Evolutionary conservation across 2,329 filamentous ascomycete genomes (phyloP), one percentile per base, ranked within the genome.

Genomic region (Arthroderma uncinatum): DNA sequence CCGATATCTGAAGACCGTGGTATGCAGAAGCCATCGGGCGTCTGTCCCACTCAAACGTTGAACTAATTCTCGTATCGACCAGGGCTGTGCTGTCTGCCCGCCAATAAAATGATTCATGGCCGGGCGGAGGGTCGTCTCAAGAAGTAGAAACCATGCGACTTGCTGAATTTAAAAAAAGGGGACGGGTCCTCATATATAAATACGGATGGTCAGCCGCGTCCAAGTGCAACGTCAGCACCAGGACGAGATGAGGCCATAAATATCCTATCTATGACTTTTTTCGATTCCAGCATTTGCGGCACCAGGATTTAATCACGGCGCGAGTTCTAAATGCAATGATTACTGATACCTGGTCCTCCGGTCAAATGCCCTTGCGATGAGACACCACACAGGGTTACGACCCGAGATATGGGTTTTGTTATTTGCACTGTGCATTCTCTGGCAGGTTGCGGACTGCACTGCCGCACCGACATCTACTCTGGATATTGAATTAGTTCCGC

Each of bases 401-500:
- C 25, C 14, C 16, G 25, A 50, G 47, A 25, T 33, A 50, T 33
- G 47, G 47, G n/a, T 50, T 23, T 50, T 19, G 25, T 30, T 50
- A 50, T 50, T 16, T 16, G 14, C 25, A 16, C 25, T 50, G 6
- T 50, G 47, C 47, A 50, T 50, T 10, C 28, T 50, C 12, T 25
- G 37, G 25, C 25, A 16, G 47, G 28, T 33, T 14, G 28, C 9
- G 47, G 2, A 16, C n/a, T 52, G 36, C 12, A 12, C 37, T 2
- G 50, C 59, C 1, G 53, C 53, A 14, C 54, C 55, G 53, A 54
- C 53, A 6, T 37, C 19, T 9, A 56, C 44, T 9, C 14, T n/a
- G 28, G 9, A 40, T 6, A 37, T 47, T 12, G 34, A 53, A 8
- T 21, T 57, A 19, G 55, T 23, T 12, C 44, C 25, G 1, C 57